Evolutionary conservation across 2,329 filamentous ascomycete genomes (phyloP).

Genomic region (Neofusicoccum ribis): DNA sequence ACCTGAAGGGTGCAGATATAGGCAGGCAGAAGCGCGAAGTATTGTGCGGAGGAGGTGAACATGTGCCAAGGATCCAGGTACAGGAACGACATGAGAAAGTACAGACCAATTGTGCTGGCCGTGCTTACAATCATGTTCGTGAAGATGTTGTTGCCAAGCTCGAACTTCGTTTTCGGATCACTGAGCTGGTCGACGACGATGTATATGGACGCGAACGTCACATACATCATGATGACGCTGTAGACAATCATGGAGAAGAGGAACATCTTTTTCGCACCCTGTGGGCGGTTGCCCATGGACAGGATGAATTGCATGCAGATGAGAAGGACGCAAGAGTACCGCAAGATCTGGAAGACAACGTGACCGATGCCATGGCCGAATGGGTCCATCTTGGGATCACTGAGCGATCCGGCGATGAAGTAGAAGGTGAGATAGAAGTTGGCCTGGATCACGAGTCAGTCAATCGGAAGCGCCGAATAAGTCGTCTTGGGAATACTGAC

Average conservation of each 20-base stretch:
- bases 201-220: slow-evolving; percentile 82
- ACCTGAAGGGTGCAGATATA: slow-evolving; percentile 98
- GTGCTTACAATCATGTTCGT: slow-evolving; percentile 91
- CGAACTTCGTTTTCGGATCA: slow-evolving; percentile 50
- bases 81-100: slow-evolving; percentile 93
- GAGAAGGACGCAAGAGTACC: slow-evolving; percentile 81
- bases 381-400: slow-evolving; percentile 77
- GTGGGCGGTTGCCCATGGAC: slow-evolving; percentile 91
- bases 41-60: slow-evolving; percentile 88
- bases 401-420: slow-evolving; percentile 90
- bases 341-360: slow-evolving; percentile 81
- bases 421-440: slow-evolving; percentile 99
- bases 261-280: slow-evolving; percentile 91
- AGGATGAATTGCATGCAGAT: slow-evolving; percentile 96
- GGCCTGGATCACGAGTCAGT: slow-evolving; percentile 47
- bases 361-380: slow-evolving; percentile 85
- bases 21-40: slow-evolving; percentile 85
- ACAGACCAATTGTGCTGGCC: slow-evolving; percentile 86
- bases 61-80: slow-evolving; percentile 99
- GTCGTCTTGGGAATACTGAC: background rate
- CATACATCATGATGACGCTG: slow-evolving; percentile 92
- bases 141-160: slow-evolving; percentile 83
- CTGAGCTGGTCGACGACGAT: slow-evolving; percentile 83
- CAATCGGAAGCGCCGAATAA: slow-evolving; percentile 21
- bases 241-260: slow-evolving; percentile 87